phyloP scores from a whole-genome alignment of 352 stramenopile genomes.

The Detonula confervacea region DNA sequence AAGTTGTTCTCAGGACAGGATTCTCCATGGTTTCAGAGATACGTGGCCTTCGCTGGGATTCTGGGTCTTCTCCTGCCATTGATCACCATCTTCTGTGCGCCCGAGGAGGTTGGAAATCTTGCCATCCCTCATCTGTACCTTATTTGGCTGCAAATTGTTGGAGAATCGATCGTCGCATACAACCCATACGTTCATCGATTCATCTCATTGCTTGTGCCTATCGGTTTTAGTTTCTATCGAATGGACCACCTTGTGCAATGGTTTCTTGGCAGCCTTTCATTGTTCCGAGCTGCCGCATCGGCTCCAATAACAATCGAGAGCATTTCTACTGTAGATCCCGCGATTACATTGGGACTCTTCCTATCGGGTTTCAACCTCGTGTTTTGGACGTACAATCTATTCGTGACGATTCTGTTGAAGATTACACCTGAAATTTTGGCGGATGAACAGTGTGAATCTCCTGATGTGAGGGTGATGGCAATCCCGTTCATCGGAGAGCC shows the following conservation, averaged over 20 bases:
- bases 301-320: too few relatives aligned
- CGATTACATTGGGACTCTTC: slow-evolving; percentile 2
- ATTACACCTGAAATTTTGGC: slow-evolving; percentile 8
- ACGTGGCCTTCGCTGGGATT: slow-evolving; percentile 4
- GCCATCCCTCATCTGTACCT: slow-evolving; percentile 13
- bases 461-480: not conserved
- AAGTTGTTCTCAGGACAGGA: slow-evolving; percentile 20
- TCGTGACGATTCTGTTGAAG: slow-evolving; percentile 1
- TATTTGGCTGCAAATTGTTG: slow-evolving; percentile 17
- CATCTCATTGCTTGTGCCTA: slow-evolving; percentile 12
- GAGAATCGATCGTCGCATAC: slow-evolving; percentile 10
- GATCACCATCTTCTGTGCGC: not conserved
- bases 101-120: slow-evolving; percentile 1
- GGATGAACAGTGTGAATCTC: slow-evolving; percentile 12
- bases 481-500: not conserved
- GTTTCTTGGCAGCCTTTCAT: slow-evolving; percentile 16
- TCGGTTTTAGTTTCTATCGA: slow-evolving; percentile 25
- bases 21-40: slow-evolving; percentile 11
- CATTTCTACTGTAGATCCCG: not conserved
- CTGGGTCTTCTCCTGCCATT: slow-evolving; percentile 11
- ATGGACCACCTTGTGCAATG: slow-evolving; percentile 4
- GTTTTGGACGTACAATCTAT: slow-evolving; percentile 24
- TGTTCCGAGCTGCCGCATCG: not conserved
- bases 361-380: slow-evolving; percentile 12
- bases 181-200: slow-evolving; percentile 21